phyloP scores from a whole-genome alignment of 2,329 filamentous ascomycete genomes.

The Fusarium penzigii region DNA sequence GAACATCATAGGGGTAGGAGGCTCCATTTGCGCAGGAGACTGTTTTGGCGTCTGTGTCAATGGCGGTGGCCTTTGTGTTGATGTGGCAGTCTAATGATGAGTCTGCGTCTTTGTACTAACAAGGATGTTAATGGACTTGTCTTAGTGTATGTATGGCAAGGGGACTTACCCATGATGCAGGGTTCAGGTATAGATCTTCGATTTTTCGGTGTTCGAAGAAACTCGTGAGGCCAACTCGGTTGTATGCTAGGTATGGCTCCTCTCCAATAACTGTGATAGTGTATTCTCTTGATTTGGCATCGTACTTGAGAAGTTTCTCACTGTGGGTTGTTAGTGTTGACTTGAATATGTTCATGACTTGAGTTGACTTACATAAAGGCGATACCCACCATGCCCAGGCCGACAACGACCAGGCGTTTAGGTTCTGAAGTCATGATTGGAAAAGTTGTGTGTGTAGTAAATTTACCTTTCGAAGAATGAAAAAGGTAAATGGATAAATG shows the following conservation, averaged over 20 bases:
- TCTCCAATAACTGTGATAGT: constrained; percentile 85
- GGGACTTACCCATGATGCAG: constrained; percentile 70
- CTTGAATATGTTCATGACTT: neutral
- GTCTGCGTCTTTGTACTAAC: constrained; percentile 66
- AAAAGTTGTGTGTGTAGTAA: neutral
- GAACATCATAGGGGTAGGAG: constrained; percentile 72
- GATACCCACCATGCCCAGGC: constrained; percentile 89
- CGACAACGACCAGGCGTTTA: constrained; percentile 79
- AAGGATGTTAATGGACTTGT: constrained; percentile 3
- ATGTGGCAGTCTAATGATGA: constrained; percentile 73
- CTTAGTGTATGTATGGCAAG: neutral
- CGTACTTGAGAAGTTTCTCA: constrained; percentile 86
- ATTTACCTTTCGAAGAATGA: neutral
- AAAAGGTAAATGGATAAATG: neutral
- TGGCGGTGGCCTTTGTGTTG: constrained; percentile 69
- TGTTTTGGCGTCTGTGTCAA: constrained; percentile 62
- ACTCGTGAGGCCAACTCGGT: constrained; percentile 83
- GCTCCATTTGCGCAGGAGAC: constrained; percentile 72
- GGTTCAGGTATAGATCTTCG: constrained; percentile 86
- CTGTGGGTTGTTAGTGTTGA: constrained; percentile 44
- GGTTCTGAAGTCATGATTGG: constrained; percentile 23
- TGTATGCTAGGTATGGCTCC: constrained; percentile 85
- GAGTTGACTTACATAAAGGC: constrained; percentile 74
- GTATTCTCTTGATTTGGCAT: constrained; percentile 73
- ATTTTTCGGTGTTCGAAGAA: constrained; percentile 87